Evolutionary conservation across 768 basidiomycete species (phyloP), one percentile per base, ranked within the genome.

Genomic region (Leccinum barrowsii): DNA sequence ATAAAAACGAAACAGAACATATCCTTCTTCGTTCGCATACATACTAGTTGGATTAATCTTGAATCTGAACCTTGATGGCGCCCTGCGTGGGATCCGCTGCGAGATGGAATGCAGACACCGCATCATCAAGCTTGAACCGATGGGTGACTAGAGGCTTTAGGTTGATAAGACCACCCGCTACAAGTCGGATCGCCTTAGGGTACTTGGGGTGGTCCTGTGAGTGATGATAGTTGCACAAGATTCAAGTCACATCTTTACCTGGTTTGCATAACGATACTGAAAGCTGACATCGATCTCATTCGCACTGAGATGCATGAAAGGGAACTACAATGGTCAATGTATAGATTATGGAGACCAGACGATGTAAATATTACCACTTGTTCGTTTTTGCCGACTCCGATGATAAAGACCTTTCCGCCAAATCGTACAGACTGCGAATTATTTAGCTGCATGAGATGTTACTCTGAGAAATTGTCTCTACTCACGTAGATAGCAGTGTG

Each of bases 111-210:
- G 93, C 93, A 52, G 84, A 74, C 7, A 86, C 79, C 0, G 91
- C 88, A 32, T 88, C 81, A 62, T 89, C 87, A 17, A 95, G 80
- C 19, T 77, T 61, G 70, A 90, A 90, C 12, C 84, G 78, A 63
- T 90, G 89, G 28, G 89, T 89, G n/a, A 92, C 86, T 54, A 94
- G 82, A 62, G 90, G 88, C 61, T 86, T 85, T 58, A 92, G 74
- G 63, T 90, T 78, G 54, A 87, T 82, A 21, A 94, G 73, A 28
- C 85, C 82, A 21, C 86, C 84, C 42, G 87, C 85, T n/a, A 95
- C 80, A 8, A 94, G 84, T 4, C 86, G 82, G 58, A 95, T 83
- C 2, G 93, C 93, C 66, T 89, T 90, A 10, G 91, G 91, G 73
- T 93, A 95, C 78, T 87, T 73, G 40, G 24, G 42, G 5, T 34